phyloP scores from a whole-genome alignment of 306 rosid genomes.

The Cicer chorassanicum region DNA sequence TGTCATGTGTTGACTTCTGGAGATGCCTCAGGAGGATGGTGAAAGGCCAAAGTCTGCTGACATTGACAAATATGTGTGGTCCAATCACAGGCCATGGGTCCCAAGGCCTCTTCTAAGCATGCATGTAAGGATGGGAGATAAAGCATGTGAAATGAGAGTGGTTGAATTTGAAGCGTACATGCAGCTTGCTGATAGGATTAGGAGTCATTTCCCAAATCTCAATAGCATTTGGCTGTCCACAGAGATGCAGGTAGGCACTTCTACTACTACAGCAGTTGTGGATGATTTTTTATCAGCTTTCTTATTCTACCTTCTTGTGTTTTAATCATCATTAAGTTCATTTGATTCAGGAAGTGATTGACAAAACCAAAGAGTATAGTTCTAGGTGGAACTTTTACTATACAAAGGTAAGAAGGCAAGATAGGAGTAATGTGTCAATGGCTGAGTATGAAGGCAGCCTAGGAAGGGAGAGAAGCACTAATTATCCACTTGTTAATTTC shows the following conservation, averaged over 20 bases:
- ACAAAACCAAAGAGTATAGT: slow-evolving; percentile 58
- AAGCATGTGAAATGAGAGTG: slow-evolving; percentile 84
- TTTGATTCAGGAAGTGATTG: slow-evolving; percentile 70
- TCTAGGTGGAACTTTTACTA: slow-evolving; percentile 71
- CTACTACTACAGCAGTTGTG: neutral
- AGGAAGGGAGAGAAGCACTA: slow-evolving; percentile 74
- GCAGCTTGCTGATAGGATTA: slow-evolving; percentile 66
- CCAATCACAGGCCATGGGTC: slow-evolving; percentile 74
- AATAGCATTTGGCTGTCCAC: slow-evolving; percentile 78
- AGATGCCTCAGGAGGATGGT: slow-evolving; percentile 49
- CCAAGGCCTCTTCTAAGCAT: slow-evolving; percentile 80
- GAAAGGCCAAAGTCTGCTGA: slow-evolving; percentile 48
- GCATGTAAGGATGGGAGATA: slow-evolving; percentile 96
- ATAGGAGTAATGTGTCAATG: slow-evolving; percentile 63
- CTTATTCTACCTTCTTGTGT: neutral
- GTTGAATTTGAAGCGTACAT: slow-evolving; percentile 75
- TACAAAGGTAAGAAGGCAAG: slow-evolving; percentile 70
- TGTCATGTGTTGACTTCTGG: slow-evolving; percentile 23
- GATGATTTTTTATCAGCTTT: neutral
- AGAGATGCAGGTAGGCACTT: slow-evolving; percentile 90
- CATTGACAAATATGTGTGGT: slow-evolving; percentile 79
- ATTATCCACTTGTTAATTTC: slow-evolving; percentile 77
- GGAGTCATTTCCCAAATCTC: slow-evolving; percentile 74
- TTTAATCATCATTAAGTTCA: neutral
- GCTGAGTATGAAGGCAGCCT: slow-evolving; percentile 70